Conservation (phyloP, 192 early-diverging fungal genomes). For the Chytriomyces sp. region DNA sequence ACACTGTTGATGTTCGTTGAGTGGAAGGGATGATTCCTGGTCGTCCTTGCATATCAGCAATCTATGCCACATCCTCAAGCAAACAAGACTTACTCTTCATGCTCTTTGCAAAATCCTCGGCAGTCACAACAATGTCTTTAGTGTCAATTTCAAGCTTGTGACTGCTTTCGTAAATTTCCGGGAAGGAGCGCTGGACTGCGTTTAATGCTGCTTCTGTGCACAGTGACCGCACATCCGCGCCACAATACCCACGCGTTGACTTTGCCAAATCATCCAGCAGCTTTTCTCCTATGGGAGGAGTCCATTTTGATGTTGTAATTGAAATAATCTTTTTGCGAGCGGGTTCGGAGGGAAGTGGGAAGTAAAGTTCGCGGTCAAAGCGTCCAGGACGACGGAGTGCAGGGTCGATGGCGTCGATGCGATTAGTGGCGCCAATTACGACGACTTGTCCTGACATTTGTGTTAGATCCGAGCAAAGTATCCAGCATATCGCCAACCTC, state of each 20-base stretch:
- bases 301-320: constrained; percentile 59
- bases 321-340: constrained; percentile 69
- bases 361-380: constrained; percentile 76
- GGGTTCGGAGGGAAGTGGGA: constrained; percentile 57
- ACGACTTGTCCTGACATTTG: constrained; percentile 63
- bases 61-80: background rate
- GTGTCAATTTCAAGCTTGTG: constrained; percentile 58
- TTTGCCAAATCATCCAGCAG: constrained; percentile 54
- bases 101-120: constrained; percentile 57
- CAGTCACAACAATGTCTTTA: constrained; percentile 50
- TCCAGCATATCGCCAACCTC: constrained; percentile 43
- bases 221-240: constrained; percentile 70
- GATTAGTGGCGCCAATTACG: constrained; percentile 77
- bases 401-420: constrained; percentile 76
- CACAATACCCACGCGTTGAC: constrained; percentile 65
- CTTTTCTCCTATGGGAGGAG: constrained; percentile 47
- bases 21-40: constrained; percentile 50
- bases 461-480: no score
- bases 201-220: constrained; percentile 74
- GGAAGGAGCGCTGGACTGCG: constrained; percentile 66
- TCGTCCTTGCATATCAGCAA: constrained; percentile 15
- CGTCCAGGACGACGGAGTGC: constrained; percentile 73
- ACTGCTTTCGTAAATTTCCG: constrained; percentile 67
- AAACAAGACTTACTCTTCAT: constrained; percentile 31
- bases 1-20: constrained; percentile 42